Evolutionary conservation across 1,139 yeast genomes (phyloP), one percentile per base, ranked within the genome.

Genomic region (Taphrina sp.): DNA sequence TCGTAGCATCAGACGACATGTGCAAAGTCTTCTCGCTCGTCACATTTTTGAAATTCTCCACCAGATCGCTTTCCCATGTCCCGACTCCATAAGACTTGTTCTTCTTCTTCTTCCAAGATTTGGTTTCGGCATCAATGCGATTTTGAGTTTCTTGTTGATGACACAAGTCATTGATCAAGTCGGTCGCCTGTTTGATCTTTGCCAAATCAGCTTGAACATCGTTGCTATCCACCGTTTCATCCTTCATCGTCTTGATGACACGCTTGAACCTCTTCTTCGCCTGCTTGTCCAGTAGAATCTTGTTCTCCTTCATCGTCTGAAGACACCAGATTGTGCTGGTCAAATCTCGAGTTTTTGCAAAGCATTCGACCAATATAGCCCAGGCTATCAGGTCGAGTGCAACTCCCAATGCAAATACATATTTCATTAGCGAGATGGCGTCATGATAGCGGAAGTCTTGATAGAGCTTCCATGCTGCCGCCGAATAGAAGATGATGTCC

Each of bases 61-160:
- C 76, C 38, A 85, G 68, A 65, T 82, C 76, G n/a, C n/a, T n/a
- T 28, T 14, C 45, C 34, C 34, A 5, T 24, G 45, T 34, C 12
- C 8, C 19, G 33, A 17, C 35, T 8, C 22, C 43, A 14, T 38
- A 29, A 8, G 29, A 28, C 29, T 28, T 12, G 14, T 23, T 38
- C n/a, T 10, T 29, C 29, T 20, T 12, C 14, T 19, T 23, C n/a
- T n/a, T n/a, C n/a, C n/a, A n/a, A n/a, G n/a, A n/a, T n/a, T n/a
- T n/a, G n/a, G n/a, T n/a, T n/a, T n/a, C n/a, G n/a, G n/a, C n/a
- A n/a, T n/a, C n/a, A n/a, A n/a, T n/a, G n/a, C n/a, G n/a, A n/a
- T n/a, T n/a, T n/a, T n/a, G n/a, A n/a, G n/a, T n/a, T n/a, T n/a
- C n/a, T n/a, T n/a, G n/a, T n/a, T n/a, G n/a, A n/a, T n/a, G n/a